Evolutionary conservation across 2,329 filamentous ascomycete species (phyloP), one percentile per base, ranked within the genome.

Genomic region (Phialophora macrospora): DNA sequence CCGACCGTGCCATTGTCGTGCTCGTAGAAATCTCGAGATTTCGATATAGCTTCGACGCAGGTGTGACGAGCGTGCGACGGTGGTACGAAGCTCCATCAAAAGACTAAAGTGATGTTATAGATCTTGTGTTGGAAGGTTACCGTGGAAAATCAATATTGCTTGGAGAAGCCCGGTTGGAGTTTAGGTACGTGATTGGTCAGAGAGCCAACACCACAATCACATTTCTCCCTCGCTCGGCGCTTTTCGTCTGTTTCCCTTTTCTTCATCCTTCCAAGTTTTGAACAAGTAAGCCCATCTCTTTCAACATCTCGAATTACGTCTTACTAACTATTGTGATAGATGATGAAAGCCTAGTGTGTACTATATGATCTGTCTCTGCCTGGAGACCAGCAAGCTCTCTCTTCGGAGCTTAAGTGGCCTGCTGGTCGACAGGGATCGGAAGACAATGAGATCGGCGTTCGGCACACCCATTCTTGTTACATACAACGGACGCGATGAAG

Each of bases 251-350:
- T 80, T 83, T 79, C 84, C 84, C 77, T 77, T 75, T 80, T 88
- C 85, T 90, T 88, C 86, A 94, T 92, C 93, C 92, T 96, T 97
- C 93, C 93, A 92, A 91, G 93, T 97, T 96, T 96, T 96, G 90
- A 88, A 89, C 87, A 92, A 84, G 93, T 97, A 84, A 87, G 93
- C 87, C 41, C 14, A 34, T 44, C 30, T 26, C 12, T 24, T 56
- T 12, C 34, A n/a, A n/a, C n/a, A 22, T 9, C 44, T 48, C 26
- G 9, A 51, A n/a, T 7, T 17, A 28, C n/a, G 51, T 22, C 1
- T 61, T 68, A 59, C 67, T 69, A 51, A 70, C 60, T 26, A 20
- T 11, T 8, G 4, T 7, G 5, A 12, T 59, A 71, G 69, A 71
- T 71, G 70, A 99, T 98, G 95, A 99, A 96, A 97, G 91, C 91